Conservation (phyloP, 345 rosid genomes). For the Euclidium syriacum region DNA sequence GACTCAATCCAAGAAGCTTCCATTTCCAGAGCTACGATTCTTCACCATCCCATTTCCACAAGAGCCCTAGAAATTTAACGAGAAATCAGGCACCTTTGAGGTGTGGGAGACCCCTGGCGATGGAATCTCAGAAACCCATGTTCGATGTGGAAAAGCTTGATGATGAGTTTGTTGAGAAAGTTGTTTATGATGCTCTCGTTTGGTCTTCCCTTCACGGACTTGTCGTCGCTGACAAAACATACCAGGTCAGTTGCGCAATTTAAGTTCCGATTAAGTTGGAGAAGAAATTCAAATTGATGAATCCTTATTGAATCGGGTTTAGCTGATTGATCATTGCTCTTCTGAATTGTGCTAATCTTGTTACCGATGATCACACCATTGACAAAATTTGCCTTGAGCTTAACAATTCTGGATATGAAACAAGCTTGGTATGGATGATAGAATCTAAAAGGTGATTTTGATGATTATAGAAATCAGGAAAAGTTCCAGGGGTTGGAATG, state of each 20-base stretch:
- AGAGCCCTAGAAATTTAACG: not conserved
- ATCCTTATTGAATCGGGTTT: not conserved
- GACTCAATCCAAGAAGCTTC: conserved; percentile 29
- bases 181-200: conserved; percentile 90
- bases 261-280: not conserved
- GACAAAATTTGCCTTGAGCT: not conserved
- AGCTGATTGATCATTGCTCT: not conserved
- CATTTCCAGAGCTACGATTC: not conserved
- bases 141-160: conserved; percentile 48
- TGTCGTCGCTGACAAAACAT: conserved; percentile 74
- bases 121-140: conserved; percentile 41
- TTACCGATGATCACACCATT: not conserved
- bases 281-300: not conserved
- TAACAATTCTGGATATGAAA: not conserved
- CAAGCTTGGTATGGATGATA: conserved; percentile 11
- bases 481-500: conserved; percentile 90
- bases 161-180: conserved; percentile 54
- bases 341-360: not conserved
- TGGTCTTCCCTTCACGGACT: conserved; percentile 97
- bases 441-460: conserved; percentile 16
- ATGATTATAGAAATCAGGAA: conserved; percentile 68
- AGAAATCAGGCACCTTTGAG: conserved; percentile 28
- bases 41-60: not conserved
- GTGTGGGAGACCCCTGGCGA: conserved; percentile 36
- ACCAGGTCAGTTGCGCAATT: conserved; percentile 37